Percentiles rank a stretch among this genome's conserved stretches.
Conservation (phyloP, 352 stramenopile genomes). For the Phytophthora sp. region DNA sequence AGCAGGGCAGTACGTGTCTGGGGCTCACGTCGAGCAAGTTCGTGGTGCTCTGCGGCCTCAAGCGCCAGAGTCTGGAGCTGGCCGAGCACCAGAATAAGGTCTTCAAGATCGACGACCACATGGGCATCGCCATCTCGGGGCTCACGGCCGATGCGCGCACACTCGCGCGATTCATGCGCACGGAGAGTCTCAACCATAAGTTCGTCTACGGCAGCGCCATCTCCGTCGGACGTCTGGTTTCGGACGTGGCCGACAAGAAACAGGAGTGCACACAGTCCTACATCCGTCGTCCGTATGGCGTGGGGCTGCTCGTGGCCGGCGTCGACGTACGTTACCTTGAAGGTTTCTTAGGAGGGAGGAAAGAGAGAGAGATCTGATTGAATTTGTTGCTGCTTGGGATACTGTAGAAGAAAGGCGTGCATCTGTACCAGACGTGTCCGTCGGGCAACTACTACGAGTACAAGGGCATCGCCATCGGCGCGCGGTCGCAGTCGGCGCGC, state of each 20-base stretch:
- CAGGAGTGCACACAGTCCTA: constrained; percentile 99
- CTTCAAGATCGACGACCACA: constrained; percentile 99
- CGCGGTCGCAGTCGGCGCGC: constrained; percentile 95
- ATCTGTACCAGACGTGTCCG: constrained; percentile 99
- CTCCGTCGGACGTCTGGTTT: constrained; percentile 94
- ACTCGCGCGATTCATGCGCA: constrained; percentile 96
- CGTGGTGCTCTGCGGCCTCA: constrained; percentile 93
- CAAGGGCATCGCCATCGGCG: constrained; percentile 97
- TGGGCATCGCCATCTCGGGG: constrained; percentile 97
- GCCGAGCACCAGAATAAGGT: constrained; percentile 98
- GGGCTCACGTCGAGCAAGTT: constrained; percentile 94
- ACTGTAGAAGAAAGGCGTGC: constrained; percentile 94
- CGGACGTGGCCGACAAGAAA: constrained; percentile 98
- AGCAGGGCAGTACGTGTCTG: constrained; percentile 96
- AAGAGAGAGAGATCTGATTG: constrained; percentile 11
- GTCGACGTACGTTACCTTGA: constrained; percentile 68
- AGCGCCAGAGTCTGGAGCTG: constrained; percentile 89
- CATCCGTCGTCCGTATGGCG: constrained; percentile 98
- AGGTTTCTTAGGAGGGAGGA: background rate
- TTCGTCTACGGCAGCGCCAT: constrained; percentile 98
- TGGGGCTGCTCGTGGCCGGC: constrained; percentile 96
- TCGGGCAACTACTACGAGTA: constrained; percentile 99
- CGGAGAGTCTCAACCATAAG: constrained; percentile 99
- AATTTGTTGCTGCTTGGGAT: constrained; percentile 17
- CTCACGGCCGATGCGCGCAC: constrained; percentile 97